A percentile compares a stretch with the other conserved stretches of the same genome.
phyloP scores from a whole-genome alignment of 2,329 filamentous ascomycete species.

The Lithohypha guttulata region DNA sequence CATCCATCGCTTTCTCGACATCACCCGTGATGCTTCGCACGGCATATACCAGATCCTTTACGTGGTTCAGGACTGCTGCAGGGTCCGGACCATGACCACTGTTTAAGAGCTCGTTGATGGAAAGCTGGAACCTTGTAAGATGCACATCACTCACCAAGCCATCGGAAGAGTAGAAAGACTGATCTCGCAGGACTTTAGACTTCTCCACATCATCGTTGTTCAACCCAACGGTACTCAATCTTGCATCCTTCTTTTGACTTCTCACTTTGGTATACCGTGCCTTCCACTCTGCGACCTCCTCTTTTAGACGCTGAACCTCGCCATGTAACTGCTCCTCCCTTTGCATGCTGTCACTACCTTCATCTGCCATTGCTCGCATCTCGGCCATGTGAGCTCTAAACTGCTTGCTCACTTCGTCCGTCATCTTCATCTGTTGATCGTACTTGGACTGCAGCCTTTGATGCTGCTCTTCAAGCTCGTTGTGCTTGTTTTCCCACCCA shows the following conservation, averaged over 20 bases:
- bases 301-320: conserved; percentile 65
- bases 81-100: conserved; percentile 64
- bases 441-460: conserved; percentile 3
- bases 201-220: conserved; percentile 35
- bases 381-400: conserved; percentile 74
- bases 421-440: conserved; percentile 41
- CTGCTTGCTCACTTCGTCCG: conserved; percentile 75
- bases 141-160: conserved; percentile 84
- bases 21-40: conserved; percentile 79
- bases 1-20: conserved; percentile 50
- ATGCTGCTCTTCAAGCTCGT: conserved; percentile 34
- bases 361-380: conserved; percentile 93
- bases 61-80: conserved; percentile 65
- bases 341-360: conserved; percentile 61
- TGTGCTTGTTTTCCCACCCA: conserved; percentile 51
- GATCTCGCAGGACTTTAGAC: conserved; percentile 51
- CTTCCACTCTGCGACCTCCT: conserved; percentile 82
- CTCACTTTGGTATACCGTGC: conserved; percentile 78
- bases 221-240: conserved; percentile 68
- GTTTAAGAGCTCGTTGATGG: conserved; percentile 80
- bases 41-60: conserved; percentile 74
- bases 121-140: conserved; percentile 88
- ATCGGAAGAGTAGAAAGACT: conserved; percentile 58
- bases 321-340: conserved; percentile 68
- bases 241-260: conserved; percentile 71